Evolutionary conservation across 305 asterid species (phyloP), one percentile per base, ranked within the genome.

Genomic region (Monarda citriodora): DNA sequence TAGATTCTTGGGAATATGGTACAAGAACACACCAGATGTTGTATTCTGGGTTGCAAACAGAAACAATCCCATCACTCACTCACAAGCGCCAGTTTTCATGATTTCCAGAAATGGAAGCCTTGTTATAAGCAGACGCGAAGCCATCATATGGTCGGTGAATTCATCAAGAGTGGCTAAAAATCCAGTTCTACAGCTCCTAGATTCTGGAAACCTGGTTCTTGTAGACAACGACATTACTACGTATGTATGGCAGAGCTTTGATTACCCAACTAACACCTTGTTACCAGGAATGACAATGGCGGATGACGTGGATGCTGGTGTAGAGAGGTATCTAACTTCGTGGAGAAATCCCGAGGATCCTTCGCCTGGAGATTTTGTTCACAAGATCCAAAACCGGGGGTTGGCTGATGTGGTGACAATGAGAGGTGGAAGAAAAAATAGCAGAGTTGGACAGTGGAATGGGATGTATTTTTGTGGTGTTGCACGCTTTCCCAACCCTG

Each of bases 191-290:
- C 53, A 49, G 16, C 71, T 66, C 47, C 65, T 66, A 1, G 53
- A 66, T 4, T 40, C 60, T 50, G 71, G 71, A 26, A 66, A 66
- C 44, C 52, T 66, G 23, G 59, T 57, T 38, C 20, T 66, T 38
- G 37, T 15, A 18, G 42, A 40, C 21, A 8, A 51, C 16, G 42
- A 40, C 21, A 8, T 38, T 12, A 11, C 21, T 12, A 23, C 25
- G n/a, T 38, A 57, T 36, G 5, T 20, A 11, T 66, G 71, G 71
- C 71, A 66, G 71, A 66, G 71, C 9, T 66, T 66, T 10, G 60
- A 66, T 20, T 29, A 58, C 15, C 71, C 71, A 2, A 26, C 54
- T 6, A 60, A 66, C 52, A 66, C 65, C 4, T 2, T 22, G 17
- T 11, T 66, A 15, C 65, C 71, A 6, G 71, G 71, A 10, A 40